A percentile compares a stretch with the other conserved stretches of the same genome.
phyloP scores from a whole-genome alignment of 2,329 filamentous ascomycete species.

The Aspergillus alliaceus region DNA sequence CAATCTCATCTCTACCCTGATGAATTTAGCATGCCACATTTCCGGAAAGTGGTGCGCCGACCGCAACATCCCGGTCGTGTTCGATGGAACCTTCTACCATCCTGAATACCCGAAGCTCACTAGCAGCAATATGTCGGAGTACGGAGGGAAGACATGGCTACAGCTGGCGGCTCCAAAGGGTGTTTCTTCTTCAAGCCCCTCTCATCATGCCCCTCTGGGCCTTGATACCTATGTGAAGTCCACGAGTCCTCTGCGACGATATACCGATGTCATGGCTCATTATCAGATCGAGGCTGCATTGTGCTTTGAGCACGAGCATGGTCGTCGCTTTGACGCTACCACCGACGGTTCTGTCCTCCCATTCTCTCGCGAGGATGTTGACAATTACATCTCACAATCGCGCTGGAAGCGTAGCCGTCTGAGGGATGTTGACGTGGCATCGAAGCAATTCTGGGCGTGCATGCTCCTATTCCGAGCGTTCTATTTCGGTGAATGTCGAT shows the following conservation, averaged over 20 bases:
- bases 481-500: slow-evolving; percentile 53
- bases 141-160: slow-evolving; percentile 42
- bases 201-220: slow-evolving; percentile 53
- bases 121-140: slow-evolving; percentile 41
- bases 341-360: slow-evolving; percentile 43
- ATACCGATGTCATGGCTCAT: slow-evolving; percentile 60
- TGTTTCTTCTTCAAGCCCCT: slow-evolving; percentile 47
- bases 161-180: slow-evolving; percentile 35
- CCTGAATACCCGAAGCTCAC: slow-evolving; percentile 42
- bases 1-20: slow-evolving; percentile 48
- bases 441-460: slow-evolving; percentile 50
- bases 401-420: slow-evolving; percentile 44
- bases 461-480: slow-evolving; percentile 59
- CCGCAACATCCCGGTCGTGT: slow-evolving; percentile 38
- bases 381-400: slow-evolving; percentile 48
- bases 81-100: slow-evolving; percentile 38
- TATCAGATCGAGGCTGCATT: slow-evolving; percentile 66
- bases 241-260: slow-evolving; percentile 62
- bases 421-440: slow-evolving; percentile 38
- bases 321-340: slow-evolving; percentile 40
- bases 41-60: slow-evolving; percentile 36
- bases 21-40: slow-evolving; percentile 54
- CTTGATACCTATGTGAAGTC: slow-evolving; percentile 56
- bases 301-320: slow-evolving; percentile 53
- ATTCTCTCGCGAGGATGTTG: slow-evolving; percentile 50